Base-by-base conservation (phyloP, 306 rosid species). In the Alnus glutinosa region DNA sequence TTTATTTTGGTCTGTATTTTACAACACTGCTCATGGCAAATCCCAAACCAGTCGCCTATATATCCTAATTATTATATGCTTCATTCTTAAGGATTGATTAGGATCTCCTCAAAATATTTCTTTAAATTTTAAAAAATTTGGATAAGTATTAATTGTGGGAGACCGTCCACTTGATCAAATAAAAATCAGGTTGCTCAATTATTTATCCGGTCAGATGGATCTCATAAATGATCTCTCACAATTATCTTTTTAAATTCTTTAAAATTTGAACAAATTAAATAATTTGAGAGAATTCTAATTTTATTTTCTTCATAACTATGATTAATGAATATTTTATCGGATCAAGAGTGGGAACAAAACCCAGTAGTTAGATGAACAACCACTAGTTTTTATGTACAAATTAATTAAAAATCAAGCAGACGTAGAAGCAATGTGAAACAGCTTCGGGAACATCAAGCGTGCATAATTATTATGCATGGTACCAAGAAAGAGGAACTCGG, bases 371-470 rank as follows among this genome's bases (percentile, higher is more conserved):
- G 92, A 84, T 80, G 82, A 89, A 80, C 88, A 83, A 88, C 85
- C 71, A 78, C 75, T 55, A 9, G 28, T 8, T 82, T 80, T 64
- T 79, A 23, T 23, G 28, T 23, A 23, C 28, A 23, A 23, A 23
- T 77, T 81, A 34, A 76, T 55, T 57, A 23, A 50, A 74, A 82
- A 83, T 62, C 58, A 66, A 86, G 83, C 50, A 76, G 80, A 80
- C 83, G 79, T 28, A 51, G 76, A 71, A 85, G 83, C 89, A 77
- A 71, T 83, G 91, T 84, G 81, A 77, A 78, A 79, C 77, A 75
- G 80, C 85, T 86, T 83, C 28, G 92, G 94, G 80, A 87, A 90
- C 93, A 87, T 77, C 80, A 80, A 79, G 89, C 86, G 86, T 88
- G 87, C 77, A 78, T 82, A 77, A 75, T 74, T 62, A 16, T 8